Conservation (phyloP, 2,329 filamentous ascomycete genomes). For the Aureobasidium sp. region DNA sequence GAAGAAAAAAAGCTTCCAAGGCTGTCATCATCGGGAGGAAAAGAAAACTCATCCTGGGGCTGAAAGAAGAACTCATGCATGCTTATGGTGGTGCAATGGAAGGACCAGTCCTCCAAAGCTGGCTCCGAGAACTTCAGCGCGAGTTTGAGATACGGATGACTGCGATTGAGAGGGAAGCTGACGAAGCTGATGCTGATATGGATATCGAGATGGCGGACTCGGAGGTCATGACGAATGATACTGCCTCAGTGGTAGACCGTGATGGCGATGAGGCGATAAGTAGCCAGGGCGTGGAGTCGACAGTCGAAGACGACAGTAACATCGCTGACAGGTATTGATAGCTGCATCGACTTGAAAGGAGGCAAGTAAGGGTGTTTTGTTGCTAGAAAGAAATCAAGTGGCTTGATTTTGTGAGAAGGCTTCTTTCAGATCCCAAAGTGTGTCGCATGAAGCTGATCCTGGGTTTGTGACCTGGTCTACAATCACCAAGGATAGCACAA, state of each 20-base stretch:
- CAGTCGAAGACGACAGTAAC: background rate
- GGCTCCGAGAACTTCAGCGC: constrained; percentile 60
- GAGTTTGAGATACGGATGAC: constrained; percentile 71
- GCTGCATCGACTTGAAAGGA: too few relatives aligned
- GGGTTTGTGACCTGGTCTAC: too few relatives aligned
- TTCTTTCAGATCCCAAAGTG: too few relatives aligned
- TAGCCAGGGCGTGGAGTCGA: background rate
- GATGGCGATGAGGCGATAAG: background rate
- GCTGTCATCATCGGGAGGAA: constrained; percentile 54
- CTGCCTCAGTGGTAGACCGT: background rate
- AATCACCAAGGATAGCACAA: too few relatives aligned
- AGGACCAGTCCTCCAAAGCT: constrained; percentile 54
- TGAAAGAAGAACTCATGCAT: constrained; percentile 67
- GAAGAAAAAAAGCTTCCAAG: constrained; percentile 51
- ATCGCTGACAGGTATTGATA: background rate
- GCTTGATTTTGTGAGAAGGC: too few relatives aligned
- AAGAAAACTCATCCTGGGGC: constrained; percentile 64
- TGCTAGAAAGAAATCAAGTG: background rate
- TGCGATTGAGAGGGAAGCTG: constrained; percentile 48
- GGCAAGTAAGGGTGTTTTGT: too few relatives aligned
- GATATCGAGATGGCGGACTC: background rate
- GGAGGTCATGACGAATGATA: background rate
- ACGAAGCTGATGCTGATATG: constrained; percentile 14
- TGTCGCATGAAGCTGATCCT: too few relatives aligned
- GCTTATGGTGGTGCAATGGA: constrained; percentile 59